Evolutionary conservation across 140 eudicot species (phyloP), one percentile per base, ranked within the genome.

Genomic region (Stevia rebaudiana): DNA sequence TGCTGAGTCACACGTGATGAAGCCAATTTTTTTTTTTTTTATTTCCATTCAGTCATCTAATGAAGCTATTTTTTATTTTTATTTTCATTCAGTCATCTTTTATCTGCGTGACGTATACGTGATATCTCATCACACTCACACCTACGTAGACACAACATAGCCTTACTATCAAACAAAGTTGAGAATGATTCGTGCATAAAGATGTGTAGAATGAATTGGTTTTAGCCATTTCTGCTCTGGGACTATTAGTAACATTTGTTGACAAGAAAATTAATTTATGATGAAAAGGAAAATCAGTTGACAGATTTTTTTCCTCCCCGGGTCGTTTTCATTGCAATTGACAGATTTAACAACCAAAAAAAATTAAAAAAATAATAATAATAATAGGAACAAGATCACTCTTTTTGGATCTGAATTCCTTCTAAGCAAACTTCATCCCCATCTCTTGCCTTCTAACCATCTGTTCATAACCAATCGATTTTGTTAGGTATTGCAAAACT

Each of bases 381-480:
- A 65, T 42, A 30, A 61, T 46, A 51, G 67, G 65, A 78, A 69
- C 72, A 78, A 65, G 61, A 73, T 63, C 62, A 43, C 67, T 71
- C 43, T 41, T 81, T 74, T 72, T 68, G 50, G 79, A 79, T 83
- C 74, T 76, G 31, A 76, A 46, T 69, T 75, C 70, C 59, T 70
- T 28, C 3, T 28, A 19, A 24, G n/a, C 71, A 23, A 57, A 63
- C 8, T 11, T 67, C 69, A 75, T 70, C 61, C 62, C 83, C 85
- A 79, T 44, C 69, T 79, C 78, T 79, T 87, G 23, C 65, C 83
- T 69, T 77, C 83, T 66, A 66, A 75, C 95, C 96, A 88, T 76
- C 96, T 84, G 81, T 54, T 52, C 60, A 61, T 58, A 59, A 59
- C 19, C 74, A 60, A 0, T 6, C 53, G n/a, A 30, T 68, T 69